Evolutionary conservation across 2,329 filamentous ascomycete genomes (phyloP), one percentile per base, ranked within the genome.

Genomic region (Fusarium concolor): DNA sequence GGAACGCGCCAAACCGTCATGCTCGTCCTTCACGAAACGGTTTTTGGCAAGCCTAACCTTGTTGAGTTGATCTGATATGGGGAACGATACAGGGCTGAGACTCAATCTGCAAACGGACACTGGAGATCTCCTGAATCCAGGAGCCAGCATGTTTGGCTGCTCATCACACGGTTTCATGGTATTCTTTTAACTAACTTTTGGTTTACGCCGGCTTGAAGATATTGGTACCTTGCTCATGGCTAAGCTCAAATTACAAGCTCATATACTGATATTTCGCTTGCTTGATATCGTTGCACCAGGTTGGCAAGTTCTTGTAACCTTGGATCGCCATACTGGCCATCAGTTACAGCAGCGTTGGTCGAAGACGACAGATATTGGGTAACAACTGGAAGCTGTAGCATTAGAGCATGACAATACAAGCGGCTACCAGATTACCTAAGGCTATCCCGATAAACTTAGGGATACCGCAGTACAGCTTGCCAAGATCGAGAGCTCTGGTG

Each of bases 1-100:
- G 62, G 56, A 68, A 69, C 67, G 65, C 17, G 15, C 41, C 22
- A 62, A 59, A 62, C 41, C 52, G 37, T 69, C 65, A 58, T 66
- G 41, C 24, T 41, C 29, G 28, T 37, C 41, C 24, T 35, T 43
- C 18, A 56, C 24, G 33, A 45, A 62, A 66, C 56, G 41, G 51
- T 38, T 45, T 45, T 56, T 51, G 38, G 22, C 20, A 22, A 11
- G 18, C 17, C 35, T 39, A 43, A 31, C 44, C 35, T 37, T 10
- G 33, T 46, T 37, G 33, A 29, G 31, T 15, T 45, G 26, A 22
- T 31, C n/a, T 38, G 15, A 37, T 10, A 33, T 31, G 31, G 28
- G 37, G 24, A 38, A 54, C 45, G 37, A 22, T 38, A 55, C 65
- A 69, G 56, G 56, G 61, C 66, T 58, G 56, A 62, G 45, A 26